Percentiles rank a stretch among this genome's conserved stretches.
These are phyloP conservation scores for Dactylonectria macrodidyma DNA, from an alignment of 2,329 filamentous ascomycete species.

Conservation along the genomic window DNA sequence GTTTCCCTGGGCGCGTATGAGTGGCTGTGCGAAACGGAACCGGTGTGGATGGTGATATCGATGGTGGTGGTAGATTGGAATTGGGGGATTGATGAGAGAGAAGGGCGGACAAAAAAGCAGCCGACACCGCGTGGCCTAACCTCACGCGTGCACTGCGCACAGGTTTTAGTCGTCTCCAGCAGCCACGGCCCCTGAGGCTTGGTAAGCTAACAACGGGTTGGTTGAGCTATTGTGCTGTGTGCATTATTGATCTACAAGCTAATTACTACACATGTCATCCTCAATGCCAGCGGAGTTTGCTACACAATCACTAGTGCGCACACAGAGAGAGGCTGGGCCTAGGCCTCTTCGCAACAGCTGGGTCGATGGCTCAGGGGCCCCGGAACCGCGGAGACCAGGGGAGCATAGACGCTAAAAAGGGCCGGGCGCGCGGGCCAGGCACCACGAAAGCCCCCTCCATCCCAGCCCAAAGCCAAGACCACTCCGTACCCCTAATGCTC, in stretches of 20 bases:
- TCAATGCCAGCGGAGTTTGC: neutral
- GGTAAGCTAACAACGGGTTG: no score
- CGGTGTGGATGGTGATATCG: neutral
- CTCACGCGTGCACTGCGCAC: neutral
- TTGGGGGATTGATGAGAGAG: neutral
- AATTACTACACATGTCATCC: no score
- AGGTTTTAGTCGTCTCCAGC: neutral
- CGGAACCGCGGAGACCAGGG: constrained; percentile 38
- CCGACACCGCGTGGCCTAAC: neutral
- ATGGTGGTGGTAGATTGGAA: neutral
- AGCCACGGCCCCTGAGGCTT: no score
- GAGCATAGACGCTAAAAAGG: constrained; percentile 35
- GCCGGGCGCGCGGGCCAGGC: constrained; percentile 40
- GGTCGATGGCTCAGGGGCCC: constrained; percentile 39
- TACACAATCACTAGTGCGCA: neutral
- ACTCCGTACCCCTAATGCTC: no score
- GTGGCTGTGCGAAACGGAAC: constrained; percentile 9
- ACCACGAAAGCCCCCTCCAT: constrained; percentile 15
- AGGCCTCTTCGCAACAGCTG: constrained; percentile 9
- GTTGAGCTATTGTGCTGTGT: no score
- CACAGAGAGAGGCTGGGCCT: constrained; percentile 1
- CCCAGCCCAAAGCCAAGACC: no score
- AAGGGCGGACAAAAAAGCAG: constrained; percentile 29
- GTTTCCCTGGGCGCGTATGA: neutral
- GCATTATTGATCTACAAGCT: no score